Conservation (phyloP, 768 basidiomycete genomes). For the Holtermannia corniformis region DNA sequence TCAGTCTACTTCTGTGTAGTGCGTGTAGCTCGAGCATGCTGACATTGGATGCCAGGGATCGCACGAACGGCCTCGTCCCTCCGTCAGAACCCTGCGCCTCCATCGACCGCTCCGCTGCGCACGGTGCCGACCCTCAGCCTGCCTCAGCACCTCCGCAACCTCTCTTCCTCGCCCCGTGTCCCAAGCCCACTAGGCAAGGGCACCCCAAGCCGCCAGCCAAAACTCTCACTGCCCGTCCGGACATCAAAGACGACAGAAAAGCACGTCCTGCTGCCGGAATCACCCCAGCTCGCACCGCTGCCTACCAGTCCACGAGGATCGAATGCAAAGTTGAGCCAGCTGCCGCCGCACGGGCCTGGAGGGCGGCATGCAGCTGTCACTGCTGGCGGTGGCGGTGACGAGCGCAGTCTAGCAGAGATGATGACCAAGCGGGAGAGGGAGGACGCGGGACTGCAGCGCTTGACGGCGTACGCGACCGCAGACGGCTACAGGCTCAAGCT, state of each 20-base stretch:
- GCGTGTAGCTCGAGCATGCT: background rate
- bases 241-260: constrained; percentile 87
- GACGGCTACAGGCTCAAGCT: constrained; percentile 78
- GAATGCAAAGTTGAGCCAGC: constrained; percentile 20
- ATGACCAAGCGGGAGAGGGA: constrained; percentile 82
- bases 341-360: constrained; percentile 33
- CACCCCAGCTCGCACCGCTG: constrained; percentile 70
- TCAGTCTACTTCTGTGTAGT: constrained; percentile 5
- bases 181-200: constrained; percentile 39
- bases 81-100: constrained; percentile 19
- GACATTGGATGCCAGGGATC: constrained; percentile 22
- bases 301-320: constrained; percentile 37
- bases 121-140: constrained; percentile 16
- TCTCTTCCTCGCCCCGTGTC: constrained; percentile 30
- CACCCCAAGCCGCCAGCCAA: constrained; percentile 24
- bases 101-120: constrained; percentile 9
- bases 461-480: constrained; percentile 83
- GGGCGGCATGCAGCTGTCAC: background rate
- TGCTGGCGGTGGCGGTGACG: constrained; percentile 44
- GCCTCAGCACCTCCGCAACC: constrained; percentile 34
- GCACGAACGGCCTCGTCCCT: constrained; percentile 38
- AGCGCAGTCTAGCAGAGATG: constrained; percentile 74
- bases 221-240: constrained; percentile 44
- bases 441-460: constrained; percentile 64
- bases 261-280: constrained; percentile 80